A percentile compares a stretch with the other conserved stretches of the same genome.
Evolutionary conservation across 2,329 filamentous ascomycete genomes (phyloP).

Genomic region (Phialophora chinensis): DNA sequence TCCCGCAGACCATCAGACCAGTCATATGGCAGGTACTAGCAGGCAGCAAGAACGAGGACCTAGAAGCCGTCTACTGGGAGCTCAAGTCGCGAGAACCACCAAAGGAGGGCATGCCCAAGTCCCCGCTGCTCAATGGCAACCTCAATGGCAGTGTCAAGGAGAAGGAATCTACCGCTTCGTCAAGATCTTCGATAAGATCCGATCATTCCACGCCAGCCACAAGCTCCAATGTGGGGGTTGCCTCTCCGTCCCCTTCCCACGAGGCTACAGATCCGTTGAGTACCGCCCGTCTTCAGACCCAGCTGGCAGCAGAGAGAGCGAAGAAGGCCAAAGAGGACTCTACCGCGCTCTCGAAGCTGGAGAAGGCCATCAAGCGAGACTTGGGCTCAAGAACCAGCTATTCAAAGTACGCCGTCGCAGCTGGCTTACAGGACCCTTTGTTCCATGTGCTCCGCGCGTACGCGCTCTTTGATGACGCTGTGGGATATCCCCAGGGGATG

Average conservation of each 20-base stretch:
- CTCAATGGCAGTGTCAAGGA: conserved; percentile 64
- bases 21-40: conserved; percentile 98
- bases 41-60: conserved; percentile 89
- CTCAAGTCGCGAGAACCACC: conserved; percentile 70
- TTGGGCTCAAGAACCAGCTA: conserved; percentile 92
- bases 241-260: conserved; percentile 62
- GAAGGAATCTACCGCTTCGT: conserved; percentile 73
- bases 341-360: conserved; percentile 75
- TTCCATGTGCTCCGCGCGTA: conserved; percentile 98
- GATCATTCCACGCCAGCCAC: conserved; percentile 69
- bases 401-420: conserved; percentile 91
- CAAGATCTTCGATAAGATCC: conserved; percentile 83
- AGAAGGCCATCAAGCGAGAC: conserved; percentile 90
- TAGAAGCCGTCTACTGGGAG: conserved; percentile 86
- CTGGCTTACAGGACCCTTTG: conserved; percentile 88
- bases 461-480: conserved; percentile 89
- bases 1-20: conserved; percentile 93
- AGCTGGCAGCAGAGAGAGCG: conserved; percentile 70
- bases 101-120: conserved; percentile 53
- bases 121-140: conserved; percentile 45
- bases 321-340: conserved; percentile 80
- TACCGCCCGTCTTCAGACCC: conserved; percentile 66
- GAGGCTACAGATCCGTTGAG: conserved; percentile 66
- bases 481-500: conserved; percentile 98
- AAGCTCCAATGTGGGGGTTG: conserved; percentile 60